These are phyloP conservation scores for Arthrocladium fulminans DNA, from an alignment of 2,329 filamentous ascomycete genomes.

Conservation along the genomic window DNA sequence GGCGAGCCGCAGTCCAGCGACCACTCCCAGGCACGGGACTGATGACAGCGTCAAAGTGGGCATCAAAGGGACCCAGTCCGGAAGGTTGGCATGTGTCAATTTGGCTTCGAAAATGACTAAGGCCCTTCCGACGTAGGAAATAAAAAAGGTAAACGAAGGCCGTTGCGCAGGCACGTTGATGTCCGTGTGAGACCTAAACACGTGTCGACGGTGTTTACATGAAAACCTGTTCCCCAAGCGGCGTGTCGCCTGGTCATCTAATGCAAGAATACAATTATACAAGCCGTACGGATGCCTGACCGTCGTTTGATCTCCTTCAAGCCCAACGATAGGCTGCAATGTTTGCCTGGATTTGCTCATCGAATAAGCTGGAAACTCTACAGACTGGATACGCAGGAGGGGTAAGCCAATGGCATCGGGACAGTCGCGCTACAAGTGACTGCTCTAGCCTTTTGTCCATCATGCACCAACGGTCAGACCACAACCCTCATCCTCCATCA, in stretches of 20 bases:
- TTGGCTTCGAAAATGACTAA: not conserved
- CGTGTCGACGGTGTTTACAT: not conserved
- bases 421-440: not conserved
- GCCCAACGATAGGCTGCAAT: not conserved
- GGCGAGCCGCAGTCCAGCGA: not conserved
- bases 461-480: slow-evolving; percentile 2
- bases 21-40: not conserved
- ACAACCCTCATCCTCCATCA: slow-evolving; percentile 4
- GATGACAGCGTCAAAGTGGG: not conserved
- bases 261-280: too few species aligned
- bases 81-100: not conserved
- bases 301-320: not conserved
- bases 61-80: not conserved
- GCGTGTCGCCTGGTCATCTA: too few species aligned
- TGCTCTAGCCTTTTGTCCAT: not conserved
- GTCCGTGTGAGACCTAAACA: not conserved
- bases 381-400: not conserved
- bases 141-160: slow-evolving; percentile 1
- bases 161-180: not conserved
- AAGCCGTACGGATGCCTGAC: not conserved
- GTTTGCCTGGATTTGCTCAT: not conserved
- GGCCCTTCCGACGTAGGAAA: slow-evolving; percentile 1
- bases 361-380: slow-evolving; percentile 1
- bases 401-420: slow-evolving; percentile 2
- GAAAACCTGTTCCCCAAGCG: slow-evolving; percentile 4